Percentiles rank a stretch among this genome's conserved stretches.
phyloP scores from a whole-genome alignment of 2,329 filamentous ascomycete genomes.

The Tolypocladium nubicola region DNA sequence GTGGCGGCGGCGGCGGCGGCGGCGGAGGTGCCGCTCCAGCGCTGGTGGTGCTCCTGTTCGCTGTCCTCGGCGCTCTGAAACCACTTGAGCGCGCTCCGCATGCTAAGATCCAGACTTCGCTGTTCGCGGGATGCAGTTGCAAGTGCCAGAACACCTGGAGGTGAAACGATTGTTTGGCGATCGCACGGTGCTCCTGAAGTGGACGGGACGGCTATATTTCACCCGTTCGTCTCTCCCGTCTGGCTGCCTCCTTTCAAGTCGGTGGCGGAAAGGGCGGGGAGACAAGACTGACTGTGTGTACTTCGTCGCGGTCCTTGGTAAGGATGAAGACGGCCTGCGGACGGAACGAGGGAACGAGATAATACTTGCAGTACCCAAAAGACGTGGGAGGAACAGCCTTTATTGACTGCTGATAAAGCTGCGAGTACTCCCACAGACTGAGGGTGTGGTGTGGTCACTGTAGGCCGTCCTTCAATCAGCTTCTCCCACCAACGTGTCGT shows the following conservation, averaged over 20 bases:
- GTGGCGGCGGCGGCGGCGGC: not conserved
- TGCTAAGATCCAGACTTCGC: not conserved
- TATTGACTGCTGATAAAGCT: not conserved
- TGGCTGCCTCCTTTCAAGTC: not conserved
- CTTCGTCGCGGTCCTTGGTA: too few relatives aligned
- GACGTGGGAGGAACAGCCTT: not conserved
- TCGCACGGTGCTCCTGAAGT: not conserved
- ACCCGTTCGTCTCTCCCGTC: not conserved
- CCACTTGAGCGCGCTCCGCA: slow-evolving; percentile 13
- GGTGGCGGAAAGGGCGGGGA: not conserved
- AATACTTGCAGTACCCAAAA: not conserved
- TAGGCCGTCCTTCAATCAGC: not conserved
- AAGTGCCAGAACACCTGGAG: not conserved
- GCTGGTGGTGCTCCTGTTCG: slow-evolving; percentile 4
- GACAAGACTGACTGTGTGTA: not conserved
- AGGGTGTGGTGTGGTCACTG: not conserved
- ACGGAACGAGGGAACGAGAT: not conserved
- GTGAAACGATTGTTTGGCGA: not conserved
- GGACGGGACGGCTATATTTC: not conserved
- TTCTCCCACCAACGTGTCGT: not conserved
- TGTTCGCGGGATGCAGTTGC: not conserved
- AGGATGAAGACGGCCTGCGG: not conserved
- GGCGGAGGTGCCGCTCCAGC: slow-evolving; percentile 1
- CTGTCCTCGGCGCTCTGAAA: slow-evolving; percentile 16
- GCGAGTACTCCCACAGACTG: not conserved